A percentile compares a stretch with the other conserved stretches of the same genome.
These are phyloP conservation scores for Neonectria ditissima DNA, from an alignment of 2,329 filamentous ascomycete species.

Conservation along the genomic window DNA sequence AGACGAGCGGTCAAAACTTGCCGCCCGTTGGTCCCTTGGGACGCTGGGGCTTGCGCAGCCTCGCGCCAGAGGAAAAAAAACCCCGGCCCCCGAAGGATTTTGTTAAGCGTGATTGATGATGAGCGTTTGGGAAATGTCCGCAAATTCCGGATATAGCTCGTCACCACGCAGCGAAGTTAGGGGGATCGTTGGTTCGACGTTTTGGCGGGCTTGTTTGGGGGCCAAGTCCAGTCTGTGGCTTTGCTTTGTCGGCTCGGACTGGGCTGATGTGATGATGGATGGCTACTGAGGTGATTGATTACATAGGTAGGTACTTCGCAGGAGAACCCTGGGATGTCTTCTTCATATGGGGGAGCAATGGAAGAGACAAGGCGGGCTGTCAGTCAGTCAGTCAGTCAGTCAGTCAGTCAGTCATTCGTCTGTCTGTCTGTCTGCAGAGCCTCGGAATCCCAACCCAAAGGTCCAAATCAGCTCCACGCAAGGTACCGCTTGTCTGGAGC, in stretches of 20 bases:
- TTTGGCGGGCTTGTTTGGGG: neutral
- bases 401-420: no score
- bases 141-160: neutral
- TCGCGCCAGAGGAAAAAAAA: constrained; percentile 36
- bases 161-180: neutral
- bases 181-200: neutral
- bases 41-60: constrained; percentile 33
- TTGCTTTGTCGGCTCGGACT: neutral
- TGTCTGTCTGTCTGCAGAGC: constrained; percentile 6
- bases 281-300: no score
- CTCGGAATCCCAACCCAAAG: constrained; percentile 17
- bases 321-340: neutral
- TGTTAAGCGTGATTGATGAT: constrained; percentile 26
- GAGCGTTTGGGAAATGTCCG: constrained; percentile 17
- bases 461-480: constrained; percentile 16
- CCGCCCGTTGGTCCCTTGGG: constrained; percentile 26
- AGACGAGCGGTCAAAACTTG: constrained; percentile 22
- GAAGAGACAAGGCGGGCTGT: no score
- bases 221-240: constrained; percentile 2
- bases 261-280: neutral
- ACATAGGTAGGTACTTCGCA: neutral
- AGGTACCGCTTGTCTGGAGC: constrained; percentile 21
- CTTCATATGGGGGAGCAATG: neutral
- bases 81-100: constrained; percentile 28
- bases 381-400: no score